A percentile compares a stretch with the other conserved stretches of the same genome.
These are phyloP conservation scores for Globisporangium orthogonon DNA, from an alignment of 352 stramenopile genomes.

Conservation along the genomic window DNA sequence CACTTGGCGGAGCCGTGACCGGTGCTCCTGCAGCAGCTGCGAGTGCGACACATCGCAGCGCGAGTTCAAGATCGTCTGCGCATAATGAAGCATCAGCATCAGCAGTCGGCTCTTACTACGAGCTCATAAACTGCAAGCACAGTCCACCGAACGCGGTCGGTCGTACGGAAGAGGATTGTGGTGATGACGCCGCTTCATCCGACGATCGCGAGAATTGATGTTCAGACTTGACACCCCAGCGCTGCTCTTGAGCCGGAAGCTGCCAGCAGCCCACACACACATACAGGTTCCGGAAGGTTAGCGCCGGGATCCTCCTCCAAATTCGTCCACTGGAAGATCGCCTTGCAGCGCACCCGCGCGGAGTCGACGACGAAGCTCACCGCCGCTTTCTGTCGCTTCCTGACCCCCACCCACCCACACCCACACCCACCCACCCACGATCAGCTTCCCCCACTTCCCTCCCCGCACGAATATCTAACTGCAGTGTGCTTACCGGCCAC, in stretches of 20 bases:
- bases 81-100: neutral
- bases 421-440: neutral
- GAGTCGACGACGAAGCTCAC: slow-evolving; percentile 5
- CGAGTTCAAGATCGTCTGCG: slow-evolving; percentile 64
- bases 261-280: neutral
- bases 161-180: slow-evolving; percentile 2
- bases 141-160: neutral
- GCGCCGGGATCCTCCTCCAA: neutral
- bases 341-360: slow-evolving; percentile 2
- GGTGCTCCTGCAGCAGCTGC: slow-evolving; percentile 62
- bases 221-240: neutral
- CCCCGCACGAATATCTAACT: neutral
- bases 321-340: too few species aligned
- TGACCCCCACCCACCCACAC: neutral
- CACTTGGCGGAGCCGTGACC: slow-evolving; percentile 45
- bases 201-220: neutral
- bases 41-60: slow-evolving; percentile 47
- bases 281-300: neutral
- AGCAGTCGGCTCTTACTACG: too few species aligned
- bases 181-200: neutral
- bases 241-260: neutral
- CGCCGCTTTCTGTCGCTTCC: slow-evolving; percentile 12
- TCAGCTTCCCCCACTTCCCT: neutral
- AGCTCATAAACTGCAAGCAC: neutral
- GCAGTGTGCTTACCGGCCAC: neutral